phyloP scores from a whole-genome alignment of 1,284 basidiomycete species.

The Farysia itapuensis region DNA sequence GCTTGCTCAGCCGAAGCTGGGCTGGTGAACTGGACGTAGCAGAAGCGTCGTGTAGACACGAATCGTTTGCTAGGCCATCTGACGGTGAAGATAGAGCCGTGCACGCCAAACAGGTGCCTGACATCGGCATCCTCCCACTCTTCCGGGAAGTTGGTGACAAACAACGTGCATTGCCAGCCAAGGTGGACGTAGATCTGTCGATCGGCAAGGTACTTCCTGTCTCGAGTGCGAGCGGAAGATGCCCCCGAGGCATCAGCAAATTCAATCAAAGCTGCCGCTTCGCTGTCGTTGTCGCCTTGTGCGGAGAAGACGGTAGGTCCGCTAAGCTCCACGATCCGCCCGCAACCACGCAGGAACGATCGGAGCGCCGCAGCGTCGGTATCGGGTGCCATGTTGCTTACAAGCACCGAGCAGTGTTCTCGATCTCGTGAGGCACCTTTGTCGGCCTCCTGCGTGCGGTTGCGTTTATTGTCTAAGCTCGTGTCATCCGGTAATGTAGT shows the following conservation, averaged over 20 bases:
- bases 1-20: conserved; percentile 78
- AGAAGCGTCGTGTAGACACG: conserved; percentile 84
- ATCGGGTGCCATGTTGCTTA: conserved; percentile 70
- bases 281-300: conserved; percentile 21
- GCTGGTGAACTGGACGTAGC: conserved; percentile 86
- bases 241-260: conserved; percentile 62
- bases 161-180: conserved; percentile 91
- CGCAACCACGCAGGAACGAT: conserved; percentile 74
- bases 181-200: conserved; percentile 77
- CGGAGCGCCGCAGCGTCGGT: conserved; percentile 71
- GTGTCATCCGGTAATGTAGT: too few species aligned
- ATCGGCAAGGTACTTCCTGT: conserved; percentile 74
- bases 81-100: conserved; percentile 86
- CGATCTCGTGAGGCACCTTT: conserved; percentile 69
- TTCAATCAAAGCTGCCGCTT: conserved; percentile 61
- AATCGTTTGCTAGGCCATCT: conserved; percentile 98
- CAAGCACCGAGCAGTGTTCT: conserved; percentile 89
- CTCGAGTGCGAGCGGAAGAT: conserved; percentile 83
- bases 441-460: conserved; percentile 27
- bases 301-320: conserved; percentile 30
- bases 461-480: conserved; percentile 1
- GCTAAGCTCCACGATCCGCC: conserved; percentile 42
- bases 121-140: conserved; percentile 75
- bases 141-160: conserved; percentile 94
- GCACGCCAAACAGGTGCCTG: conserved; percentile 76